A percentile compares a stretch with the other conserved stretches of the same genome.
These are phyloP conservation scores for Sarocladium oryzae DNA, from an alignment of 2,329 filamentous ascomycete genomes.

Conservation along the genomic window DNA sequence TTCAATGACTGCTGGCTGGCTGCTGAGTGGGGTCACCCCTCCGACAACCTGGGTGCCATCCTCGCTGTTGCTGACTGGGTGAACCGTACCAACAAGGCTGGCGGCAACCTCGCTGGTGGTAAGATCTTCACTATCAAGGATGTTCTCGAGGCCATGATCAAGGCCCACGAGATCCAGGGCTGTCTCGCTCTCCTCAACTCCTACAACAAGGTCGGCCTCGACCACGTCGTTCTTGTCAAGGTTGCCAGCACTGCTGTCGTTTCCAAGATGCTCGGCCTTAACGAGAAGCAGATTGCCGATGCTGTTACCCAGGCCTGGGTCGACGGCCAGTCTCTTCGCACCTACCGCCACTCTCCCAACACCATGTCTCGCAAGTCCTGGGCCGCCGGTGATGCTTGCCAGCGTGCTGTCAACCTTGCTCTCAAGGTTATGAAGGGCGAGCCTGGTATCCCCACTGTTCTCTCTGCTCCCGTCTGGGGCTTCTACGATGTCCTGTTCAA, in stretches of 20 bases:
- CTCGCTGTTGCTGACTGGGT: slow-evolving; percentile 96
- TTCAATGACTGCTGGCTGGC: slow-evolving; percentile 99
- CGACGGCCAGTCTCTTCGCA: slow-evolving; percentile 90
- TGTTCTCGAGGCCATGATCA: slow-evolving; percentile 95
- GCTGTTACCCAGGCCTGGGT: slow-evolving; percentile 97
- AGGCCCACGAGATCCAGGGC: slow-evolving; percentile 98
- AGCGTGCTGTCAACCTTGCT: slow-evolving; percentile 85
- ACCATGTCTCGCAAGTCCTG: slow-evolving; percentile 99
- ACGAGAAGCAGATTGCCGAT: slow-evolving; percentile 85
- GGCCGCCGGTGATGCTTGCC: slow-evolving; percentile 97
- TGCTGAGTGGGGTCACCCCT: slow-evolving; percentile 97
- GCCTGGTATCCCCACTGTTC: slow-evolving; percentile 82
- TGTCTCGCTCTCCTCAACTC: slow-evolving; percentile 96
- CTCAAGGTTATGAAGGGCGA: slow-evolving; percentile 91
- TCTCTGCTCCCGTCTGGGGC: slow-evolving; percentile 89
- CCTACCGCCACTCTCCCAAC: slow-evolving; percentile 95
- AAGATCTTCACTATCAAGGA: slow-evolving; percentile 86
- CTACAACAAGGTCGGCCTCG: slow-evolving; percentile 96
- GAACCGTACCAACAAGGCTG: slow-evolving; percentile 75
- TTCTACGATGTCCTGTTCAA: slow-evolving; percentile 99
- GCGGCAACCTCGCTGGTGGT: slow-evolving; percentile 74
- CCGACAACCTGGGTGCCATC: slow-evolving; percentile 95
- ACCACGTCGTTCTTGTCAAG: slow-evolving; percentile 98
- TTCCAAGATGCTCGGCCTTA: slow-evolving; percentile 88
- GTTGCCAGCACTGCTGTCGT: slow-evolving; percentile 92